Percentiles rank a stretch among this genome's conserved stretches.
Conservation (phyloP, 148 eudicot genomes). For the Beta vulgaris region DNA sequence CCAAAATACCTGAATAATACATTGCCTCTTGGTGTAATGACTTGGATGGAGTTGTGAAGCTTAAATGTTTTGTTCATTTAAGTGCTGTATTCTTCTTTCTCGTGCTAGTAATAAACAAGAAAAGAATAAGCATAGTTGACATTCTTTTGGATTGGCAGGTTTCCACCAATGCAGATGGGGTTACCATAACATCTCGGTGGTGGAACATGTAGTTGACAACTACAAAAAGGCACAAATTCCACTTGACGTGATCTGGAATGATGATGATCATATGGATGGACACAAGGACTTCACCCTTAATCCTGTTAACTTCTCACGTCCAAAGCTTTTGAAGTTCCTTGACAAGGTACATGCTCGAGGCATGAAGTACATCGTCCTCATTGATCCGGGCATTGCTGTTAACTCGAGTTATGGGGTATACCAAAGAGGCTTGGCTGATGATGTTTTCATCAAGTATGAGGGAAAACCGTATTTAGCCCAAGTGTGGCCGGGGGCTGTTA, state of each 20-base stretch:
- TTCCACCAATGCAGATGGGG: conserved; percentile 99
- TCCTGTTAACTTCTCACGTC: conserved; percentile 62
- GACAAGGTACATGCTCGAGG: conserved; percentile 82
- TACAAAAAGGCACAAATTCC: conserved; percentile 85
- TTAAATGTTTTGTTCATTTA: not conserved
- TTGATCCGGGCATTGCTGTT: conserved; percentile 86
- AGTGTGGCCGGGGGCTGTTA: conserved; percentile 97
- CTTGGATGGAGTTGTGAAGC: not conserved
- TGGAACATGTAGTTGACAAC: conserved; percentile 81
- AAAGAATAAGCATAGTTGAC: not conserved
- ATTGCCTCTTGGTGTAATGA: not conserved
- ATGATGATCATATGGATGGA: conserved; percentile 92
- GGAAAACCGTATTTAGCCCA: conserved; percentile 87
- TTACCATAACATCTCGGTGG: conserved; percentile 76
- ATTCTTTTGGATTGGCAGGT: conserved; percentile 41
- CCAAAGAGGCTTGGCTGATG: conserved; percentile 66
- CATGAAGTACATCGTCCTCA: conserved; percentile 88
- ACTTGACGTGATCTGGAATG: conserved; percentile 97
- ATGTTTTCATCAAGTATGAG: conserved; percentile 83
- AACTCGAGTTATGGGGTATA: conserved; percentile 73
- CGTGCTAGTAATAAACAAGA: not conserved
- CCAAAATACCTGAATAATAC: not conserved
- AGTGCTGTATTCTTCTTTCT: not conserved
- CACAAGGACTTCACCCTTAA: conserved; percentile 96
- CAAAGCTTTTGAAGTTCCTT: conserved; percentile 57